phyloP scores from a whole-genome alignment of 768 basidiomycete genomes.

The Sistotremastrum niveocremeum region DNA sequence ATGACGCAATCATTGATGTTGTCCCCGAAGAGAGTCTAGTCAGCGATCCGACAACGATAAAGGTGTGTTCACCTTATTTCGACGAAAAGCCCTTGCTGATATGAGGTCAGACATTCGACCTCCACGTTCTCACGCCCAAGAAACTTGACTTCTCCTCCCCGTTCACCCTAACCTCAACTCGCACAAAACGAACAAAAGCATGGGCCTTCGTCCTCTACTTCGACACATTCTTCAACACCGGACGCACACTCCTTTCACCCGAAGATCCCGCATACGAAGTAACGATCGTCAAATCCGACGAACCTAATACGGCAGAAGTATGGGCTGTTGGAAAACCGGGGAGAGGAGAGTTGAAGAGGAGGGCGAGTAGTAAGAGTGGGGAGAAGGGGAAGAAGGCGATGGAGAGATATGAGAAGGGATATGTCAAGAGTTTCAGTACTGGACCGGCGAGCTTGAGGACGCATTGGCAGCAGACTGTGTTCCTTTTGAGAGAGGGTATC shows the following conservation, averaged over 20 bases:
- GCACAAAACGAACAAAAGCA: conserved; percentile 46
- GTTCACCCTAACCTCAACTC: conserved; percentile 61
- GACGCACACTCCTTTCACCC: conserved; percentile 38
- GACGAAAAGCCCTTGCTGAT: not conserved
- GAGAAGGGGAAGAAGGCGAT: conserved; percentile 30
- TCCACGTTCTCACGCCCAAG: conserved; percentile 53
- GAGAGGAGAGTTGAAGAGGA: conserved; percentile 42
- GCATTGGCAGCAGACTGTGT: conserved; percentile 95
- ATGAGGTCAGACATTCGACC: conserved; percentile 40
- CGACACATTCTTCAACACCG: conserved; percentile 79
- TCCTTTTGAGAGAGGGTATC: conserved; percentile 72
- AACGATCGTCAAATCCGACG: conserved; percentile 44
- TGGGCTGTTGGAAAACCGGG: conserved; percentile 55
- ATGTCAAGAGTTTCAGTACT: conserved; percentile 71
- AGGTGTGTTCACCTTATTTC: conserved; percentile 31
- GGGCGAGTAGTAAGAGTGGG: conserved; percentile 38
- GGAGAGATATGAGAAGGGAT: conserved; percentile 7
- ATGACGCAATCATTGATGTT: conserved; percentile 78
- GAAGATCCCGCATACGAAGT: conserved; percentile 26
- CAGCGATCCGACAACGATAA: conserved; percentile 49
- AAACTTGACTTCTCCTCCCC: conserved; percentile 71
- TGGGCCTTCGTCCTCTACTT: conserved; percentile 85
- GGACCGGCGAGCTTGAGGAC: conserved; percentile 79
- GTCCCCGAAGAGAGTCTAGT: conserved; percentile 51
- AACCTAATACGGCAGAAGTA: conserved; percentile 52